Evolutionary conservation across 495 filamentous ascomycete species (phyloP).

Genomic region (Xylaria palmicola): DNA sequence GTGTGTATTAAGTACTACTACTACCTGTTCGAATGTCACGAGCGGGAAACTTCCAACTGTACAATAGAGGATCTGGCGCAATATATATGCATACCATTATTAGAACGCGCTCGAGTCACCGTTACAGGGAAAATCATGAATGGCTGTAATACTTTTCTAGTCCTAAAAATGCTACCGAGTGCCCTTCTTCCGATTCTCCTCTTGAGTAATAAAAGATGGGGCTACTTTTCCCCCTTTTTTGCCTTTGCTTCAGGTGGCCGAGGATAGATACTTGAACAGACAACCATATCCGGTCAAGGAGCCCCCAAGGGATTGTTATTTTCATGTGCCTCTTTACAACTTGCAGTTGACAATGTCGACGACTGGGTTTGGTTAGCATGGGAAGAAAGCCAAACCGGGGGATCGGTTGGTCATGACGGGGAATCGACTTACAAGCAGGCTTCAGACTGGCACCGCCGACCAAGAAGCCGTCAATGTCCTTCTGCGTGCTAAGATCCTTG

Average conservation of each 20-base stretch:
- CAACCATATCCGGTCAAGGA: neutral
- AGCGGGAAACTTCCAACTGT: constrained; percentile 2
- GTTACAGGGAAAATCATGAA: neutral
- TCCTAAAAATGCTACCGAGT: too few relatives aligned
- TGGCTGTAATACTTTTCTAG: neutral
- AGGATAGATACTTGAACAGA: neutral
- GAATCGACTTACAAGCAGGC: constrained; percentile 78
- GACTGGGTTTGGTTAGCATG: constrained; percentile 42
- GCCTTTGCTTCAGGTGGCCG: neutral
- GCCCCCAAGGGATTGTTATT: neutral
- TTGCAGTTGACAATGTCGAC: constrained; percentile 62
- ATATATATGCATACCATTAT: constrained; percentile 12
- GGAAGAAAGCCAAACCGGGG: neutral
- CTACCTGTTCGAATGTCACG: constrained; percentile 3
- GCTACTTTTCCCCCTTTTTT: too few relatives aligned
- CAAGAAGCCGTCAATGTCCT: constrained; percentile 96
- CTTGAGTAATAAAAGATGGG: too few relatives aligned
- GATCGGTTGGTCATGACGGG: neutral
- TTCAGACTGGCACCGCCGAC: constrained; percentile 98
- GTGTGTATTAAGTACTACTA: neutral
- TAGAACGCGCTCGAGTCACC: neutral
- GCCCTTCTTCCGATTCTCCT: too few relatives aligned
- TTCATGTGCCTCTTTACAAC: constrained; percentile 32
- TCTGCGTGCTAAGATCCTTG: constrained; percentile 83
- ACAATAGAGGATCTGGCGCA: constrained; percentile 15